Evolutionary conservation across 441 rosid species (phyloP), one percentile per base, ranked within the genome.

Genomic region (Euphorbia celastroides): DNA sequence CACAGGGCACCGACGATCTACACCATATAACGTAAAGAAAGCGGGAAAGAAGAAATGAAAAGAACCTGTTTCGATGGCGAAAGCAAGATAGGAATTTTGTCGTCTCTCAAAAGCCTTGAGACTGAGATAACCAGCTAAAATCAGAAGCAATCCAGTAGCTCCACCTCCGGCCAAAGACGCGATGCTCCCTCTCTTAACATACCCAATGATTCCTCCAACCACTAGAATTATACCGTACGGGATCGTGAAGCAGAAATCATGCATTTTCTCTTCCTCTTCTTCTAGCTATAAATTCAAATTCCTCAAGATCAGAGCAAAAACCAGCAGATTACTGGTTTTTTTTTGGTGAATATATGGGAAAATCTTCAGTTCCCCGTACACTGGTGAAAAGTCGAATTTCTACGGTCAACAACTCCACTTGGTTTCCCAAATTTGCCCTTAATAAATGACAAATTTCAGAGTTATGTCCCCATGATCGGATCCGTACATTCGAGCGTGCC

Each of bases 181-280:
- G 27, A 73, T 30, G 79, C 96, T 92, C 65, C 94, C 85, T 83
- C 82, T 94, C 82, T 79, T 92, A 55, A 81, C 52, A 69, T 70
- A 92, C 23, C 98, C 99, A 34, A 90, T 64, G 31, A 86, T 70
- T 14, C 99, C 98, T 23, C 99, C 98, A 25, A 70, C 83, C 74
- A 92, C 79, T n/a, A 92, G 83, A 38, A 92, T 64, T 79, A 94
- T 25, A 55, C 98, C 98, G 71, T 94, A 94, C 22, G 99, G 98
- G 83, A 92, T 87, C 55, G 98, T 92, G 78, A 92, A 83, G 85
- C 98, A 94, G 82, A 94, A 94, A 79, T 94, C 98, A 72, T 89
- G 94, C 99, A 94, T 90, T 72, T 75, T 63, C 17, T 2, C 2
- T 0, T 70, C 42, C 30, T 6, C 22, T n/a, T 9, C 1, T 27